phyloP scores from a whole-genome alignment of 2,329 filamentous ascomycete species.

The Colletotrichum orchidophilum region DNA sequence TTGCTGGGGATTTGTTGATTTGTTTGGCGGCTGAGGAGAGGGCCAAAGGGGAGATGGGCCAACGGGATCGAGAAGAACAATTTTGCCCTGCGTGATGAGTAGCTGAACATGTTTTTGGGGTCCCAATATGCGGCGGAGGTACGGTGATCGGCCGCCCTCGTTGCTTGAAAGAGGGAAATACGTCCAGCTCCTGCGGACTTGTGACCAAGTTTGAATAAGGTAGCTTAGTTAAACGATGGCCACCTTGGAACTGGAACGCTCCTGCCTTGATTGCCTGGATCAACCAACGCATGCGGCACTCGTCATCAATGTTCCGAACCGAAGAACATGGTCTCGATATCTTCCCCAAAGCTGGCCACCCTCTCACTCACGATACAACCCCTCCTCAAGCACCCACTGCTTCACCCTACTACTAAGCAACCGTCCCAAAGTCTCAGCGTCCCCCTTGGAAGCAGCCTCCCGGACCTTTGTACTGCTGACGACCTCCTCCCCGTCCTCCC shows the following conservation, averaged over 20 bases:
- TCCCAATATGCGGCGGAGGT: too few species aligned
- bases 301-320: too few species aligned
- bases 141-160: not conserved
- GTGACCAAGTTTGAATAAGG: too few species aligned
- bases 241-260: too few species aligned
- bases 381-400: slow-evolving; percentile 64
- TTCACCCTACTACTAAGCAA: slow-evolving; percentile 67
- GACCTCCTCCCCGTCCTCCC: slow-evolving; percentile 47
- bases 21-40: not conserved
- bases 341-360: too few species aligned
- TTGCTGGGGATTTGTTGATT: not conserved
- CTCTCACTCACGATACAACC: slow-evolving; percentile 60
- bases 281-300: not conserved
- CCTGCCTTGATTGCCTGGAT: not conserved
- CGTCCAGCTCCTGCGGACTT: too few species aligned
- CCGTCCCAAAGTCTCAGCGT: slow-evolving; percentile 56
- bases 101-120: not conserved
- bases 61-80: not conserved
- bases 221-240: too few species aligned
- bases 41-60: not conserved
- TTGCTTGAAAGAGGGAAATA: not conserved
- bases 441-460: slow-evolving; percentile 58
- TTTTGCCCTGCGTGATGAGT: too few species aligned
- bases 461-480: slow-evolving; percentile 73
- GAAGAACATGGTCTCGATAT: too few species aligned